Base-by-base conservation (phyloP, 371 early-diverging fungal species). In the Umbelopsis sp. region DNA sequence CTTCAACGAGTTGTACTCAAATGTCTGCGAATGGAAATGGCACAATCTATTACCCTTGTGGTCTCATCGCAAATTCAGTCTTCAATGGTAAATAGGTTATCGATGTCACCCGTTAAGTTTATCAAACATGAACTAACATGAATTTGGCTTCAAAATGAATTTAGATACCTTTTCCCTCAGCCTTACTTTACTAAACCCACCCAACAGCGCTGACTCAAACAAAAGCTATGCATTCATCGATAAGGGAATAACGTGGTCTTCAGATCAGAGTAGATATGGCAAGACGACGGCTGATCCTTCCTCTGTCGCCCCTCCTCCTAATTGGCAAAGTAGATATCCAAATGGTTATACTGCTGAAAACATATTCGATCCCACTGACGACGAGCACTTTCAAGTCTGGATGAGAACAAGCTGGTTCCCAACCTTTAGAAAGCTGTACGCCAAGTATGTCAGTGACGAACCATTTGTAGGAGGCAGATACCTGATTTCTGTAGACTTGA, bases 341-440 rank as follows among this genome's bases (percentile, higher is more conserved):
- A 69, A 79, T 65, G 83, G 80, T 8, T 89, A 88, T 70, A 77
- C 77, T 37, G 87, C 76, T 46, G 69, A 75, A 32, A 78, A 77
- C 24, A 83, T 89, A 71, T 88, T 86, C 69, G 65, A 81, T 63
- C 84, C 82, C 46, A 92, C 90, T 18, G 80, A 90, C 44, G 85
- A 90, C 80, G 91, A 96, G 77, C 86, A 92, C 69, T 92, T 97
- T 71, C 90, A 92, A 71, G 97, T 96, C 20, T 98, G 98, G 98
- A 96, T 97, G 93, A 82, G 95, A 63, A 91, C 93, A 0, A 92
- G 95, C 29, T 94, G 96, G 35, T 87, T 96, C 70, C 95, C 97
- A 8, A 93, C 86, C 11, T 97, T 97, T 84, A 84, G 96, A 65
- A 98, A 98, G 76, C 80, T 96, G 25, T 97, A 93, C 79, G 94